These are phyloP conservation scores for Geosiphon pyriformis DNA, from an alignment of 192 early-diverging fungal species.

Conservation along the genomic window DNA sequence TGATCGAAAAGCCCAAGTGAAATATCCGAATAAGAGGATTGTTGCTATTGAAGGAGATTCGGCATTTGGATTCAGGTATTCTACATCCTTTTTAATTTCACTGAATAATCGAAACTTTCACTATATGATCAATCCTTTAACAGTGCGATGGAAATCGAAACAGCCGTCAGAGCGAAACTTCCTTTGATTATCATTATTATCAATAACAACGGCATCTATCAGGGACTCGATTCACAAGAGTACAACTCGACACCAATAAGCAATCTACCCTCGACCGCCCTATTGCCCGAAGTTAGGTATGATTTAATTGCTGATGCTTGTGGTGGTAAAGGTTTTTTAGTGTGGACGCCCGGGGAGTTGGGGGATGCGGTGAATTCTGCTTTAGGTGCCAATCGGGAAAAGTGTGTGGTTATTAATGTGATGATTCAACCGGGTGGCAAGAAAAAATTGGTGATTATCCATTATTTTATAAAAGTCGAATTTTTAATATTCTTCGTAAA, in stretches of 20 bases:
- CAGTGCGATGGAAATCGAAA: conserved; percentile 72
- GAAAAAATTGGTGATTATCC: conserved; percentile 47
- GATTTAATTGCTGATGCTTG: conserved; percentile 64
- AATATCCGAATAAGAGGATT: conserved; percentile 48
- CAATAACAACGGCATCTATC: conserved; percentile 76
- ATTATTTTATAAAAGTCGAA: too few relatives aligned
- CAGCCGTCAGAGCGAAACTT: conserved; percentile 53
- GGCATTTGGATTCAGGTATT: conserved; percentile 68
- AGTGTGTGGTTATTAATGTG: conserved; percentile 61
- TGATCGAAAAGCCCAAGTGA: conserved; percentile 42
- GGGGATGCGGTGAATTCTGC: conserved; percentile 42
- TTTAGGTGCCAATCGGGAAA: conserved; percentile 28
- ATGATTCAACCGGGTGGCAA: conserved; percentile 56
- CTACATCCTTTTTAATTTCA: background rate
- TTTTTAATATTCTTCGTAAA: too few relatives aligned
- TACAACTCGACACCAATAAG: conserved; percentile 37
- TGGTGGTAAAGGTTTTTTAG: conserved; percentile 56
- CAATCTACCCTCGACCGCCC: conserved; percentile 54
- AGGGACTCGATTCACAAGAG: conserved; percentile 50
- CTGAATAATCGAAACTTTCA: background rate
- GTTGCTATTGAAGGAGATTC: conserved; percentile 70
- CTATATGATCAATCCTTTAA: background rate
- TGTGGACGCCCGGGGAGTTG: conserved; percentile 52
- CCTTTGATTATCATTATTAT: conserved; percentile 70
- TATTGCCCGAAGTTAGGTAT: conserved; percentile 60